Evolutionary conservation across 495 filamentous ascomycete species (phyloP), one percentile per base, ranked within the genome.

Genomic region (Aspergillus sclerotiicarbonarius): DNA sequence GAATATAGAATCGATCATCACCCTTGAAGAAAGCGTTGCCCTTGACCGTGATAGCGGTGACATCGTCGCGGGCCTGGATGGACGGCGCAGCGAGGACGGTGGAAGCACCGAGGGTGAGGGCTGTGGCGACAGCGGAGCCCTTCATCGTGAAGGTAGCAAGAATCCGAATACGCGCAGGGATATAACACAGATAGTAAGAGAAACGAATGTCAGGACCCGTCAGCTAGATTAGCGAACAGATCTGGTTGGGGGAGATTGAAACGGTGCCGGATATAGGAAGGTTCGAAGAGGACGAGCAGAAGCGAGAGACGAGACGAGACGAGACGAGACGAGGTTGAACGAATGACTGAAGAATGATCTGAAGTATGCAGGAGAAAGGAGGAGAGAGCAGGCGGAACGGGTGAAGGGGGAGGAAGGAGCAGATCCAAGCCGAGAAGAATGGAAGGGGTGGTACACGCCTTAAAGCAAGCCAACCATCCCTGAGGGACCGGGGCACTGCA

Each of bases 21-120:
- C 90, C 91, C 64, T 88, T 81, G 80, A 92, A 97, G 82, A 97
- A 96, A 51, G 93, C 91, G 71, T 84, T 71, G 69, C 86, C 74
- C 76, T 83, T 80, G 76, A 82, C 71, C 46, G 83, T 81, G 77
- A 85, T 75, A 32, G 83, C 69, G 10, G 73, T 77, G 12, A 80
- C 71, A 50, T 62, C 80, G 33, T 74, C 76, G n/a, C 74, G 74
- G 55, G 70, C 60, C 54, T 67, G 48, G 21, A 70, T 16, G n/a
- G 84, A 84, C 30, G 85, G 81, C 44, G 76, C 75, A 47, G 84
- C 84, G 55, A 71, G 62, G n/a, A 69, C 74, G 53, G 65, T 52
- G 25, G 72, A 72, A 20, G 75, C 70, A 39, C 79, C 84, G 54
- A 83, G 56, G 45, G 78, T 71, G 51, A 78, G 64, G 57, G 80